phyloP scores from a whole-genome alignment of 768 basidiomycete genomes.

The Paxillus rubicundulus region DNA sequence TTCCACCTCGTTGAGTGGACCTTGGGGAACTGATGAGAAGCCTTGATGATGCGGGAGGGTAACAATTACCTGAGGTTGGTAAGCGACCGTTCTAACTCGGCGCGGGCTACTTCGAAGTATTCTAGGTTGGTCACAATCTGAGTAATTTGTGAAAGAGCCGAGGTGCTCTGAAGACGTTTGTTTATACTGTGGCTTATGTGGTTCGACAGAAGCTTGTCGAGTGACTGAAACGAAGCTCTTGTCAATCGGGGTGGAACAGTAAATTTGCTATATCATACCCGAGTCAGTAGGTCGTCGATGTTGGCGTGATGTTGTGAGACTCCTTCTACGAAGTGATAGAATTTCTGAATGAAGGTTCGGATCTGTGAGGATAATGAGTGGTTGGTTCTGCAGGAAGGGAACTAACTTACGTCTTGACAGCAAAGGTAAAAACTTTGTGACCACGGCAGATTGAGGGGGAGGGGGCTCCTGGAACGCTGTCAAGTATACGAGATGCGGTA shows the following conservation, averaged over 20 bases:
- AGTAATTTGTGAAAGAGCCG: constrained; percentile 85
- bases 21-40: constrained; percentile 37
- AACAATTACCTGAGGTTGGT: constrained; percentile 69
- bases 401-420: constrained; percentile 71
- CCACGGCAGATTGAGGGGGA: constrained; percentile 84
- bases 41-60: not conserved
- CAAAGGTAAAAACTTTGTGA: constrained; percentile 94
- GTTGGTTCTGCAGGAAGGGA: not conserved
- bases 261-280: constrained; percentile 44
- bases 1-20: constrained; percentile 79
- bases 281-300: constrained; percentile 87
- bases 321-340: constrained; percentile 95
- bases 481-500: not conserved
- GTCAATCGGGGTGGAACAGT: constrained; percentile 2
- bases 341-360: constrained; percentile 86
- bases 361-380: constrained; percentile 47
- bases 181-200: constrained; percentile 76
- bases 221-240: constrained; percentile 50
- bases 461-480: constrained; percentile 44
- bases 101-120: constrained; percentile 82
- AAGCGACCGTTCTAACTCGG: constrained; percentile 80
- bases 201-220: constrained; percentile 77
- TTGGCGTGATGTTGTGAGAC: constrained; percentile 88
- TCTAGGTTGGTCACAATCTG: constrained; percentile 93
- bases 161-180: constrained; percentile 68